These are phyloP conservation scores for Pythium utonaiense DNA, from an alignment of 352 stramenopile species.

Conservation along the genomic window DNA sequence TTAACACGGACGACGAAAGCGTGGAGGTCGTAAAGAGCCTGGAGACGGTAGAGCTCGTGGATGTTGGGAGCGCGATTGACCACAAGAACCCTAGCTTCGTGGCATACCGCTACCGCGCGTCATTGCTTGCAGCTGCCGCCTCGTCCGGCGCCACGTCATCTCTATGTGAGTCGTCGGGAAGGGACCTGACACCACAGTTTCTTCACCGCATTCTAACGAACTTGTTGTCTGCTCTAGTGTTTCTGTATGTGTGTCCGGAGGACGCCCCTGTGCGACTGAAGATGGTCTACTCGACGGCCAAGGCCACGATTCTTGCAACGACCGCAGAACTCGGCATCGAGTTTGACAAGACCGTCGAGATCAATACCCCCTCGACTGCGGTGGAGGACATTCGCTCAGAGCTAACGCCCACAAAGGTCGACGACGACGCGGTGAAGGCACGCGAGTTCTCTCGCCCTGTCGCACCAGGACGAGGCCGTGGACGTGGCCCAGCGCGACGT, in stretches of 20 bases:
- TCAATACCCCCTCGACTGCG: slow-evolving; percentile 54
- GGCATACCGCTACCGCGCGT: slow-evolving; percentile 62
- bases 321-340: slow-evolving; percentile 56
- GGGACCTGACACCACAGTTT: no score
- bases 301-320: slow-evolving; percentile 78
- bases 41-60: slow-evolving; percentile 62
- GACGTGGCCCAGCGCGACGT: slow-evolving; percentile 41
- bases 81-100: slow-evolving; percentile 73
- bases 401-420: slow-evolving; percentile 42
- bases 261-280: slow-evolving; percentile 82
- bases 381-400: slow-evolving; percentile 68
- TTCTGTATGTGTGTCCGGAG: slow-evolving; percentile 90
- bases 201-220: background rate
- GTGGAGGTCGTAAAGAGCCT: slow-evolving; percentile 80
- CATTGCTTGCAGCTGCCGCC: slow-evolving; percentile 27
- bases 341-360: slow-evolving; percentile 80
- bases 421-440: slow-evolving; percentile 57
- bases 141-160: slow-evolving; percentile 22
- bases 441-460: slow-evolving; percentile 73
- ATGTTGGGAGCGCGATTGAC: slow-evolving; percentile 56
- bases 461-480: slow-evolving; percentile 63
- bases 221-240: slow-evolving; percentile 39
- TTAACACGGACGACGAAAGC: slow-evolving; percentile 71
- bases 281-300: slow-evolving; percentile 91
- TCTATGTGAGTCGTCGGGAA: slow-evolving; percentile 10